Conservation (phyloP, 139 green algal genomes). For the Chlorella sorokiniana region DNA sequence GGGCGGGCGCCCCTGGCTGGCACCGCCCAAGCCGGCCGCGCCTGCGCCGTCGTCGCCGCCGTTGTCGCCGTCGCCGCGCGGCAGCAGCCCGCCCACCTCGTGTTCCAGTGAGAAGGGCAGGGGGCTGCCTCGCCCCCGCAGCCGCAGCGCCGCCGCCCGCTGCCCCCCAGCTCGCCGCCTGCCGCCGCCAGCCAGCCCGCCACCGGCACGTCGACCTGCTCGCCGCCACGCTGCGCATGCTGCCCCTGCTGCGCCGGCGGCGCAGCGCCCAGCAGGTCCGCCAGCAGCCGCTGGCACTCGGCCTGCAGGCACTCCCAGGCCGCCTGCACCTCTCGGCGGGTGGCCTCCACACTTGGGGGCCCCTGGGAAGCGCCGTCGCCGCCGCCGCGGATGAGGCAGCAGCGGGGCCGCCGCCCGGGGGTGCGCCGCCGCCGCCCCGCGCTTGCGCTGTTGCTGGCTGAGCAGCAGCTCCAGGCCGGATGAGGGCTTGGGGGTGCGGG, state of each 20-base stretch:
- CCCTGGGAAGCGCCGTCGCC: neutral
- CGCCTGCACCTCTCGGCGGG: constrained; percentile 13
- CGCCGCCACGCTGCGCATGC: neutral
- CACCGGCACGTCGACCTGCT: constrained; percentile 19
- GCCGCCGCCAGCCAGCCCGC: constrained; percentile 43
- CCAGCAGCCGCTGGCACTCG: constrained; percentile 55
- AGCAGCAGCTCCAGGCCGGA: constrained; percentile 59
- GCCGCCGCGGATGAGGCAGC: neutral
- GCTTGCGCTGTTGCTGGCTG: constrained; percentile 1
- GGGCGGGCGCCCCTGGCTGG: neutral
- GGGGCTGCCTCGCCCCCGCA: neutral
- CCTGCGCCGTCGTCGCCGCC: neutral
- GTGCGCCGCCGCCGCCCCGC: neutral
- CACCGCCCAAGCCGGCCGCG: neutral
- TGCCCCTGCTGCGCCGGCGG: constrained; percentile 16
- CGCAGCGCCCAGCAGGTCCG: constrained; percentile 40
- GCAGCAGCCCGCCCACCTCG: constrained; percentile 24
- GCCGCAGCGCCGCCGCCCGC: neutral
- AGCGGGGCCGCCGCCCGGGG: neutral
- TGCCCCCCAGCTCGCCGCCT: neutral
- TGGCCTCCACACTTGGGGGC: neutral
- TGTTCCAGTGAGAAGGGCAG: constrained; percentile 51
- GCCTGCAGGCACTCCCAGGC: constrained; percentile 62
- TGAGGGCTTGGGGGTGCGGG: constrained; percentile 29
- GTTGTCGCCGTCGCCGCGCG: neutral